phyloP scores from a whole-genome alignment of 805 yeast species.

The Zygotorulaspora chibaensis region DNA sequence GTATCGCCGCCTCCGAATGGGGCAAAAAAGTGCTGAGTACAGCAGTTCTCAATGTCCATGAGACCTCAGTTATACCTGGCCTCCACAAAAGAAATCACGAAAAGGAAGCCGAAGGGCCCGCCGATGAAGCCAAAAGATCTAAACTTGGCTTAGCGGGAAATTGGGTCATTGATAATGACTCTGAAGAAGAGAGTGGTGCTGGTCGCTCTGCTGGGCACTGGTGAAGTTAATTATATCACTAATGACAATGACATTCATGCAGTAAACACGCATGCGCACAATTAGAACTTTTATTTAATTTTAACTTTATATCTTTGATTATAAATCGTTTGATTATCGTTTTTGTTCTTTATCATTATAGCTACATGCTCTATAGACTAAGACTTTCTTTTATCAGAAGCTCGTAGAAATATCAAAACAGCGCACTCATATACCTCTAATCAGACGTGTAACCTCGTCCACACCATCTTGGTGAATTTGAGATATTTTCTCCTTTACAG shows the following conservation, averaged over 20 bases:
- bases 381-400: not conserved
- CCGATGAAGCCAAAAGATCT: slow-evolving; percentile 21
- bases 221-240: slow-evolving; percentile 16
- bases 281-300: no score
- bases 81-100: slow-evolving; percentile 13
- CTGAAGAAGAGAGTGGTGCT: slow-evolving; percentile 22
- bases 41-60: slow-evolving; percentile 38
- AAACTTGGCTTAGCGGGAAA: slow-evolving; percentile 35
- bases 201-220: slow-evolving; percentile 32
- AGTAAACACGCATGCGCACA: no score
- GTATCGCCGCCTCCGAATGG: slow-evolving; percentile 90
- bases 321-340: not conserved
- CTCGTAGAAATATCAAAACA: no score
- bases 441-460: slow-evolving; percentile 59
- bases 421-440: slow-evolving; percentile 45
- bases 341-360: not conserved
- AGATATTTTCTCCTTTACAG: slow-evolving; percentile 47
- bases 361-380: not conserved
- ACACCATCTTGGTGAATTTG: slow-evolving; percentile 53
- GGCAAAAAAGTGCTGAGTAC: slow-evolving; percentile 67
- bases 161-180: slow-evolving; percentile 23
- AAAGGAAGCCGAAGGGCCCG: slow-evolving; percentile 1
- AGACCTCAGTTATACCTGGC: slow-evolving; percentile 17
- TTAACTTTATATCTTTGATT: no score
- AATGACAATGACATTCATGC: no score